Percentiles rank a stretch among this genome's conserved stretches.
These are phyloP conservation scores for Bretschneidera sinensis DNA, from an alignment of 345 rosid species.

Conservation along the genomic window DNA sequence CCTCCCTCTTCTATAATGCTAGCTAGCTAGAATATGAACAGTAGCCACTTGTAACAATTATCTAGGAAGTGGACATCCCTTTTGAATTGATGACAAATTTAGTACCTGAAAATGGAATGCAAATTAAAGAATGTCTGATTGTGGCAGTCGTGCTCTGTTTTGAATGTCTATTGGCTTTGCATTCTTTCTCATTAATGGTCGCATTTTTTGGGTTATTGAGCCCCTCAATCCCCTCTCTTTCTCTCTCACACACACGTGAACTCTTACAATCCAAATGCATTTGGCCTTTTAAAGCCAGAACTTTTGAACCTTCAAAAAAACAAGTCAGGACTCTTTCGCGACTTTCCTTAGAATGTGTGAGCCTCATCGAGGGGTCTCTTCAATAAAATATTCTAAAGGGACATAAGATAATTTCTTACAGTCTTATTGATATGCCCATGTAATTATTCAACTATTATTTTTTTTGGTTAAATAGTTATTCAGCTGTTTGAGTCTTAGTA, in stretches of 20 bases:
- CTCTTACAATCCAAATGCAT: not conserved
- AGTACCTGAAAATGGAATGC: conserved; percentile 10
- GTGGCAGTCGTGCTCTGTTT: conserved; percentile 9
- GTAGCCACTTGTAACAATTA: conserved; percentile 3
- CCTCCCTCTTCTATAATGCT: not conserved
- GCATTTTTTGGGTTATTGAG: conserved; percentile 39
- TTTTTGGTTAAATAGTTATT: too few relatives aligned
- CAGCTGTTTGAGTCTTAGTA: too few relatives aligned
- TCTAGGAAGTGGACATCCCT: not conserved
- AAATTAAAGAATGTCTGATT: conserved; percentile 27
- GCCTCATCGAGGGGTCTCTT: too few relatives aligned
- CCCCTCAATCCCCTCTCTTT: conserved; percentile 6
- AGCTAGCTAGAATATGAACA: not conserved
- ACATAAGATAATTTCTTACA: too few relatives aligned
- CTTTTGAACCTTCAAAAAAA: too few relatives aligned
- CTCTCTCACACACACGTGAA: not conserved
- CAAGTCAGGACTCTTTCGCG: too few relatives aligned
- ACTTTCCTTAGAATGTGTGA: too few relatives aligned
- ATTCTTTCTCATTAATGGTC: conserved; percentile 27
- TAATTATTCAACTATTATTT: too few relatives aligned
- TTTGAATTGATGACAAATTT: conserved; percentile 12
- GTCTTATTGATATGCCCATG: too few relatives aligned
- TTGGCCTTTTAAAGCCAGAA: too few relatives aligned
- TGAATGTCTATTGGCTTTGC: not conserved
- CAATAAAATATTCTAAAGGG: too few relatives aligned